Conservation (phyloP, 371 early-diverging fungal species). For the Rhizomucor miehei region DNA sequence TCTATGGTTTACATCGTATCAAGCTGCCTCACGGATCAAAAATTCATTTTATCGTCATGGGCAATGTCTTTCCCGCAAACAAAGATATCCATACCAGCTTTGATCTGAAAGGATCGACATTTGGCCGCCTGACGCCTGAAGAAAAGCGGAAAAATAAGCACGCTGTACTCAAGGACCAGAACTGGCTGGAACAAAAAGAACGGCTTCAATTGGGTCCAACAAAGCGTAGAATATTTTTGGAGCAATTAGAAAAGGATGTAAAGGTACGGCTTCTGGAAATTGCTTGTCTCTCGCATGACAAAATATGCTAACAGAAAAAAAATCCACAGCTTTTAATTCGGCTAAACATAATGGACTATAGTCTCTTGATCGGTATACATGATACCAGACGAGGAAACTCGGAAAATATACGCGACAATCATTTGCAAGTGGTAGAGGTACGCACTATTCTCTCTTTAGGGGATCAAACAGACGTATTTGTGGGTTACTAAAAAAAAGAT, state of each 20-base stretch:
- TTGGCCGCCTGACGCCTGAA: constrained; percentile 48
- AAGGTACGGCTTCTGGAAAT: constrained; percentile 34
- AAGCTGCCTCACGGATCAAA: constrained; percentile 88
- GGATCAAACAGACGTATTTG: neutral
- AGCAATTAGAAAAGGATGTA: constrained; percentile 83
- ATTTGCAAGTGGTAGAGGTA: constrained; percentile 51
- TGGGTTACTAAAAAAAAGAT: neutral
- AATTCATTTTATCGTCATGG: constrained; percentile 98
- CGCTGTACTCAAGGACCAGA: constrained; percentile 90
- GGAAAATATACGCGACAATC: constrained; percentile 79
- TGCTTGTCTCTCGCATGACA: no score
- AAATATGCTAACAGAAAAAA: neutral
- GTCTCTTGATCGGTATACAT: constrained; percentile 91
- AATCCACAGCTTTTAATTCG: constrained; percentile 54
- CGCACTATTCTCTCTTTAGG: neutral
- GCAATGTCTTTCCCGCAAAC: constrained; percentile 93
- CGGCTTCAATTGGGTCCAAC: constrained; percentile 78
- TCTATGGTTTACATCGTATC: constrained; percentile 94
- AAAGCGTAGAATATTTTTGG: constrained; percentile 68
- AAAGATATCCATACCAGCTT: constrained; percentile 93
- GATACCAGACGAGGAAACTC: constrained; percentile 79
- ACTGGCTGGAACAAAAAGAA: constrained; percentile 76
- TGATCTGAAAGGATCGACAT: constrained; percentile 77
- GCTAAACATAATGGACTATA: constrained; percentile 96
- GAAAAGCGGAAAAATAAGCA: constrained; percentile 72